Base-by-base conservation (phyloP, 495 filamentous ascomycete species). In the Annulohypoxylon maeteangense region DNA sequence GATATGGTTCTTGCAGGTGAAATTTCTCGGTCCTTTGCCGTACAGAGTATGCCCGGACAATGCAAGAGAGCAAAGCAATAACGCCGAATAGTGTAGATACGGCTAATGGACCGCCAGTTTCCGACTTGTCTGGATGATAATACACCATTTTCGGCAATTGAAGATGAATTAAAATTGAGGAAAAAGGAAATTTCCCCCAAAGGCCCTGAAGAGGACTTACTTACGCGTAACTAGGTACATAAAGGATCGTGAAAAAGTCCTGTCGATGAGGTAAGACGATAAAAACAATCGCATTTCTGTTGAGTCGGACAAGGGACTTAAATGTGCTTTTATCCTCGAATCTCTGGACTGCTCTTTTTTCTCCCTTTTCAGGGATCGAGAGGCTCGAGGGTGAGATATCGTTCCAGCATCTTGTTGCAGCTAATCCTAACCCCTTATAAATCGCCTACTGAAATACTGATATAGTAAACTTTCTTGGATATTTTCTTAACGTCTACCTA, bases 71-170 rank as follows among this genome's bases (percentile, higher is more conserved):
- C 25, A 54, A 31, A n/a, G 50, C 25, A 25, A 54, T 32, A 4
- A 32, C 7, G 11, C 50, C 50, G 50, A 54, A 54, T 32, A 54
- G 12, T n/a, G 50, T 54, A 6, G 50, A 54, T 8, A 54, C 50
- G 12, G 10, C 25, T 14, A 54, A 18, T 1, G 50, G 50, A 25
- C 50, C 50, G 50, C 50, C 50, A 7, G 50, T 54, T 32, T 16
- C 50, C 25, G 50, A 27, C 27, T 25, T 54, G 27, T 54, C 12
- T 5, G 27, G 23, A 16, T 3, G 20, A 14, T 16, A 32, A 54
- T 54, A 54, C 14, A 12, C 23, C 50, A 54, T 54, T 54, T 27
- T 54, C 50, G 23, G 14, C 25, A 32, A 14, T 16, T 32, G 32
- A 14, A 54, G 16, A 18, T n/a, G n/a, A n/a, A n/a, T n/a, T n/a